Percentiles rank a stretch among this genome's conserved stretches.
These are phyloP conservation scores for Gloeostereum incarnatum DNA, from an alignment of 768 basidiomycete species.

Conservation along the genomic window DNA sequence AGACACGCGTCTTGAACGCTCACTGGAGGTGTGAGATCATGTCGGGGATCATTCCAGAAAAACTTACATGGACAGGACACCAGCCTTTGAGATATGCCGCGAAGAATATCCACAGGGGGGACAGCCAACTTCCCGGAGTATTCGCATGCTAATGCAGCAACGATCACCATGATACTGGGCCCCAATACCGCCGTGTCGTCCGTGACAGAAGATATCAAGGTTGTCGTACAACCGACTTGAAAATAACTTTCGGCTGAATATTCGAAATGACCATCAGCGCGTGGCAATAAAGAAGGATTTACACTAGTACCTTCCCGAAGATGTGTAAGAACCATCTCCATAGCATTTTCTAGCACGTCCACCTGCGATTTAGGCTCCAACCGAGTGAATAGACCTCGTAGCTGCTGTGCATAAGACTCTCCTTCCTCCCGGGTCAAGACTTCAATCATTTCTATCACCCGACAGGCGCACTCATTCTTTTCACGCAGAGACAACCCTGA, in stretches of 20 bases:
- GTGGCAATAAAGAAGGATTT: constrained; percentile 1
- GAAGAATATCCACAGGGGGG: constrained; percentile 37
- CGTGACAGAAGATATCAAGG: constrained; percentile 32
- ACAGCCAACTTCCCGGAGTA: constrained; percentile 42
- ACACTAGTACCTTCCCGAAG: constrained; percentile 38
- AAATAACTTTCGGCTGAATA: constrained; percentile 29
- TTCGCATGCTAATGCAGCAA: constrained; percentile 61
- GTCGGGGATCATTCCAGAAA: constrained; percentile 6
- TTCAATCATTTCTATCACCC: constrained; percentile 49
- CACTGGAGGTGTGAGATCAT: constrained; percentile 26
- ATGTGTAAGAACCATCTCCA: constrained; percentile 45
- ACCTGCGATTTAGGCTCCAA: constrained; percentile 23
- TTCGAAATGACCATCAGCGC: neutral
- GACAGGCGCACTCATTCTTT: constrained; percentile 29
- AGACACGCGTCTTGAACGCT: constrained; percentile 68
- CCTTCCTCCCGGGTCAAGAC: constrained; percentile 39
- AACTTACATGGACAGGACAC: constrained; percentile 32
- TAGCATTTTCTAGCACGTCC: constrained; percentile 41
- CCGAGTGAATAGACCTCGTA: constrained; percentile 31
- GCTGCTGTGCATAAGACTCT: constrained; percentile 44
- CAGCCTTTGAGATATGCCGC: constrained; percentile 32
- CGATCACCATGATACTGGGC: constrained; percentile 57
- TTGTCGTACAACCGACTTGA: constrained; percentile 32
- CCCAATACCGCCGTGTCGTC: constrained; percentile 28
- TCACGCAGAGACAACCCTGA: constrained; percentile 20